Conservation (phyloP, 352 stramenopile species). For the Globisporangium acanthophoron region DNA sequence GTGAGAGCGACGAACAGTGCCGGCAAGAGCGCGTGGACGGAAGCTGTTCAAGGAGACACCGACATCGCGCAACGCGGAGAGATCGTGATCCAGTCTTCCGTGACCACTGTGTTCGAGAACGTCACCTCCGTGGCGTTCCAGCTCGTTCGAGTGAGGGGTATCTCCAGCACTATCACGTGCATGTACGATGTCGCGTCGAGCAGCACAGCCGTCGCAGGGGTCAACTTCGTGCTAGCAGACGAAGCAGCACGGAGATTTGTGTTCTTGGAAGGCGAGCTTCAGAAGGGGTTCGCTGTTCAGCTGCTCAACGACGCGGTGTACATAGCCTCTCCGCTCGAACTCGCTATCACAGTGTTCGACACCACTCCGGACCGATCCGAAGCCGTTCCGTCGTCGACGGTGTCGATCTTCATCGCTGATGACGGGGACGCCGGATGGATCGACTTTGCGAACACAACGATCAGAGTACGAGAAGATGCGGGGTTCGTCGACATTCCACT, state of each 20-base stretch:
- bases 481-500: conserved; percentile 22
- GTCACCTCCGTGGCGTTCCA: conserved; percentile 20
- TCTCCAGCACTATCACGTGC: conserved; percentile 36
- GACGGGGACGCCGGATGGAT: conserved; percentile 53
- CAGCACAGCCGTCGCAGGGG: conserved; percentile 20
- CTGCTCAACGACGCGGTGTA: conserved; percentile 43
- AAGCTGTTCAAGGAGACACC: conserved; percentile 19
- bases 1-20: conserved; percentile 33
- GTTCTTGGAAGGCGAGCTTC: conserved; percentile 31
- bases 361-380: conserved; percentile 28
- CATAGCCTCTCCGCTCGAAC: conserved; percentile 15
- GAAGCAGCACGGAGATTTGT: conserved; percentile 15
- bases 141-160: conserved; percentile 43
- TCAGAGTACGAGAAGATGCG: conserved; percentile 24
- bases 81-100: conserved; percentile 17
- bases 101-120: conserved; percentile 40
- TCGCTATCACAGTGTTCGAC: conserved; percentile 33
- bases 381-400: conserved; percentile 10
- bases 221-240: conserved; percentile 28
- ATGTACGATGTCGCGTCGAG: conserved; percentile 13
- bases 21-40: conserved; percentile 31
- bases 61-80: conserved; percentile 40
- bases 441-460: conserved; percentile 22
- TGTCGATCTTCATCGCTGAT: conserved; percentile 34
- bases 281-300: conserved; percentile 28